Conservation (phyloP, 1,284 basidiomycete genomes). For the Leccinum pachyderme region DNA sequence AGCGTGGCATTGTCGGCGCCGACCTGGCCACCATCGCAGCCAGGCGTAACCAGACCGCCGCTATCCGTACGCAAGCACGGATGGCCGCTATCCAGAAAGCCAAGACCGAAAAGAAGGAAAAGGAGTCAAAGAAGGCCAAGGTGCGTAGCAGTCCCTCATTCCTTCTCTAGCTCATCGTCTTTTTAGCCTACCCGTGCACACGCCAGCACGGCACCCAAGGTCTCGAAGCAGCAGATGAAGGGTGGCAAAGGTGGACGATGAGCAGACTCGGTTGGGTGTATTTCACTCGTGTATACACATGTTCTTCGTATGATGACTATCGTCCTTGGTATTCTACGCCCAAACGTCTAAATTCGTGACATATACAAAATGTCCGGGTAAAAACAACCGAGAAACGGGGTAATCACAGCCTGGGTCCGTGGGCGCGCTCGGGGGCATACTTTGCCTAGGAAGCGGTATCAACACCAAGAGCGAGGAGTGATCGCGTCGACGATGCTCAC, state of each 20-base stretch:
- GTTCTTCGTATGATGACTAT: conserved; percentile 12
- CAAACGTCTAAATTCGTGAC: conserved; percentile 7
- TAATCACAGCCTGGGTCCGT: conserved; percentile 38
- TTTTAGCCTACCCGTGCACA: conserved; percentile 53
- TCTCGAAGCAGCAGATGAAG: conserved; percentile 97
- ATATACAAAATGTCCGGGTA: background rate
- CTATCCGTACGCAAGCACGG: conserved; percentile 81
- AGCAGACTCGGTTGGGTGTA: conserved; percentile 9
- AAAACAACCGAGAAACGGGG: background rate
- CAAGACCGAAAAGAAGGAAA: conserved; percentile 94
- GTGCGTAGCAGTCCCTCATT: conserved; percentile 40
- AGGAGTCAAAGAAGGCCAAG: conserved; percentile 92
- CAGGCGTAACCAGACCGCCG: conserved; percentile 88
- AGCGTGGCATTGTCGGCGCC: conserved; percentile 97
- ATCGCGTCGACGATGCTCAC: conserved; percentile 35
- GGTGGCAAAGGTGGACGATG: conserved; percentile 75
- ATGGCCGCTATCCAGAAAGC: conserved; percentile 87
- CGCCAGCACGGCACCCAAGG: conserved; percentile 66
- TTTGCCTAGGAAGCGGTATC: conserved; percentile 41
- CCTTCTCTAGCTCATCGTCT: background rate
- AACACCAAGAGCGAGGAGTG: background rate
- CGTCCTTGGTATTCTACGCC: background rate
- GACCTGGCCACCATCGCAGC: conserved; percentile 90
- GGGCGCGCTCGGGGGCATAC: conserved; percentile 47
- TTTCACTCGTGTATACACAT: conserved; percentile 22